These are phyloP conservation scores for Anaeramoeba flamelloides DNA, from an alignment of 78 protist genomes.

Conservation along the genomic window DNA sequence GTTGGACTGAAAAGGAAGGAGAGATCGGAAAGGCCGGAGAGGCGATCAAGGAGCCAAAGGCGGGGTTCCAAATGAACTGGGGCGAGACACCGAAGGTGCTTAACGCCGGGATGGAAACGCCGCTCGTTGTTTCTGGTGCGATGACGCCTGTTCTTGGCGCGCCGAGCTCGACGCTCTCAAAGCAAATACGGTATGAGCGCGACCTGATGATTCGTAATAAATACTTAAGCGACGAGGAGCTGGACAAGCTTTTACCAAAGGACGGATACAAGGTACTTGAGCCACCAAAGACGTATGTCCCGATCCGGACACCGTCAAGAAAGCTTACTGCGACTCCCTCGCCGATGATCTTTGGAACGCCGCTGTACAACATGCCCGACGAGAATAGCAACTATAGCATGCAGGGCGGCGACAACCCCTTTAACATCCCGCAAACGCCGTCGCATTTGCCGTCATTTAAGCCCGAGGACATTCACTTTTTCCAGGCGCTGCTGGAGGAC, in stretches of 20 bases:
- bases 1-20: too few species aligned
- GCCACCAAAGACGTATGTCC: background rate
- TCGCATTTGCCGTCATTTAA: constrained; percentile 55
- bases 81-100: background rate
- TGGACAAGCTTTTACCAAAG: constrained; percentile 71
- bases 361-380: constrained; percentile 22
- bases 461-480: constrained; percentile 81
- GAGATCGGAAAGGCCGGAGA: too few species aligned
- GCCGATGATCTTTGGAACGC: constrained; percentile 33
- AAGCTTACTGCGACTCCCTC: constrained; percentile 58
- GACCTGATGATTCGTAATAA: constrained; percentile 75
- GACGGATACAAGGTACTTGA: constrained; percentile 66
- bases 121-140: background rate
- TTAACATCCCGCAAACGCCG: constrained; percentile 21
- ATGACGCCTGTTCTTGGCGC: background rate
- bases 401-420: background rate
- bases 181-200: constrained; percentile 27
- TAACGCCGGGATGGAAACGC: background rate
- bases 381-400: constrained; percentile 8
- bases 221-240: constrained; percentile 80
- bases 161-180: too few species aligned
- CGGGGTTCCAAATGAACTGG: too few species aligned
- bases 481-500: constrained; percentile 48
- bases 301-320: constrained; percentile 56
- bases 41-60: too few species aligned